Evolutionary conservation across 2,329 filamentous ascomycete species (phyloP).

Genomic region (Scedosporium aurantiacum): DNA sequence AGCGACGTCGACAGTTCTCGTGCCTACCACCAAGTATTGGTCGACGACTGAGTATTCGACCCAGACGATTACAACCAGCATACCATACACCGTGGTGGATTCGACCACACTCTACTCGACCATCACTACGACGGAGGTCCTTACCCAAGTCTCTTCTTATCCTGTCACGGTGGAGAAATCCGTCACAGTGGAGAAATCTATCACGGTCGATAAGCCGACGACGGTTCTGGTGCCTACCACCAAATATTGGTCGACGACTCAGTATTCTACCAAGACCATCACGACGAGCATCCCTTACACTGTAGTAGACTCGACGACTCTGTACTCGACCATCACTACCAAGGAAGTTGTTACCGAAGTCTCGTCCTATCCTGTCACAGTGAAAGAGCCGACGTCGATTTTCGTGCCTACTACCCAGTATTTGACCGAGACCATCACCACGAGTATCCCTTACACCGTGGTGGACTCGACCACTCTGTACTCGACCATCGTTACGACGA

Average conservation of each 20-base stretch:
- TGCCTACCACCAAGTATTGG: background rate
- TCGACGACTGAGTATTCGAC: background rate
- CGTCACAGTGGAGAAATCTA: constrained; percentile 10
- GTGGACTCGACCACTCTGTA: constrained; percentile 5
- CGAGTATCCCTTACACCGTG: constrained; percentile 3
- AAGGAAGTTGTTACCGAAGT: constrained; percentile 4
- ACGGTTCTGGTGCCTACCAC: constrained; percentile 2
- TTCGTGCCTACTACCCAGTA: constrained; percentile 7
- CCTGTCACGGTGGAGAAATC: constrained; percentile 10
- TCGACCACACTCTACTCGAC: constrained; percentile 8
- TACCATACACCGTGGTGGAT: constrained; percentile 5
- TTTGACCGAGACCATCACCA: constrained; percentile 1
- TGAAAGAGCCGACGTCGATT: constrained; percentile 11
- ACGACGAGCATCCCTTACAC: constrained; percentile 9
- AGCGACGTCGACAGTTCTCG: background rate
- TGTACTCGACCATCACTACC: constrained; percentile 7
- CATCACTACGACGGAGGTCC: background rate
- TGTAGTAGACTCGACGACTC: constrained; percentile 1
- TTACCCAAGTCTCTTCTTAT: constrained; percentile 9
- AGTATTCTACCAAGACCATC: constrained; percentile 4
- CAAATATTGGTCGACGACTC: background rate
- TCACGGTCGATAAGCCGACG: constrained; percentile 9
- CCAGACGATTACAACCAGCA: constrained; percentile 8
- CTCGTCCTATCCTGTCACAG: constrained; percentile 11
- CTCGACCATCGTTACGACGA: constrained; percentile 6